Percentiles rank a stretch among this genome's conserved stretches.
Conservation (phyloP, 1,284 basidiomycete species). For the Rhodofomes roseus region DNA sequence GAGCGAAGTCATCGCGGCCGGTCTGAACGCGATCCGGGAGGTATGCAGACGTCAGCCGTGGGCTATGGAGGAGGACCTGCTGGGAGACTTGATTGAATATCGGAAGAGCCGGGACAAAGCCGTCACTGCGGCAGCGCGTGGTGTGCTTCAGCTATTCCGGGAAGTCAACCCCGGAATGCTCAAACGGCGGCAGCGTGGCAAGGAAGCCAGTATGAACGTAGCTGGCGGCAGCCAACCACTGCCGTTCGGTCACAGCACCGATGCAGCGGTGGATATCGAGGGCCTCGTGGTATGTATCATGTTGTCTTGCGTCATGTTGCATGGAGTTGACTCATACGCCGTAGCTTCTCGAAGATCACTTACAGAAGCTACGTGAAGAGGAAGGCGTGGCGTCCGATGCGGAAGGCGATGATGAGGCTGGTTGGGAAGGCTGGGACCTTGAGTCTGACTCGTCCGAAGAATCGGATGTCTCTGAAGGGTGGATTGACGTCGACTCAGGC, state of each 20-base stretch:
- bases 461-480: conserved; percentile 69
- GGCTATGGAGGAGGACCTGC: conserved; percentile 93
- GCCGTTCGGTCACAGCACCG: conserved; percentile 77
- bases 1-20: conserved; percentile 92
- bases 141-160: conserved; percentile 89
- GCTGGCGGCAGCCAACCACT: conserved; percentile 59
- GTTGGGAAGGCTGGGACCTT: conserved; percentile 91
- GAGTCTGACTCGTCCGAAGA: conserved; percentile 57
- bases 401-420: conserved; percentile 64
- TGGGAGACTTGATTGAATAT: conserved; percentile 93
- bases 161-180: conserved; percentile 96
- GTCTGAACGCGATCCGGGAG: conserved; percentile 93
- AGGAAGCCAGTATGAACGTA: conserved; percentile 78
- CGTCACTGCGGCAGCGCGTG: conserved; percentile 85
- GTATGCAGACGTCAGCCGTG: conserved; percentile 92
- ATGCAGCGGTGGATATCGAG: conserved; percentile 85
- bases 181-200: conserved; percentile 86
- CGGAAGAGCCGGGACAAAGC: conserved; percentile 94
- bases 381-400: conserved; percentile 51
- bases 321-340: background rate
- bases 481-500: conserved; percentile 85
- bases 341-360: conserved; percentile 82
- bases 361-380: conserved; percentile 66
- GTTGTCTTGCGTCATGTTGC: background rate
- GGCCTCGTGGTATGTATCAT: conserved; percentile 68